Conservation (phyloP, 1,284 basidiomycete species). For the Heterobasidion occidentale region DNA sequence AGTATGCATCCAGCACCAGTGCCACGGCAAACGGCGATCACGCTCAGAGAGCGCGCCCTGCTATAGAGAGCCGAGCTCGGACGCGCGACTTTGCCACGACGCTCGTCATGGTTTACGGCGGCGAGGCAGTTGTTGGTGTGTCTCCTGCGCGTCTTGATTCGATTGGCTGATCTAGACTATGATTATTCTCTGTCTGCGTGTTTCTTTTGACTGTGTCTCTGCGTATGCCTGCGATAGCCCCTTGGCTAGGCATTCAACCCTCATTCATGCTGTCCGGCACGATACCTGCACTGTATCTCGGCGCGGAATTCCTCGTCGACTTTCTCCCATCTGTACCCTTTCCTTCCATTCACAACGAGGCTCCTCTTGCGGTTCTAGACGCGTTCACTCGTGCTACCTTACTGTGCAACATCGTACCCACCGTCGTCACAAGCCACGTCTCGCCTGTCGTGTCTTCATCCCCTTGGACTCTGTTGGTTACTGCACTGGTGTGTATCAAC, state of each 20-base stretch:
- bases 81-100: conserved; percentile 48
- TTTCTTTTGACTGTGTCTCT: background rate
- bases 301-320: conserved; percentile 52
- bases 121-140: conserved; percentile 58
- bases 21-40: conserved; percentile 1
- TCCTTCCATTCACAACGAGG: conserved; percentile 43
- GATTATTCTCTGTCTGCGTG: conserved; percentile 1
- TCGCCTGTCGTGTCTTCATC: conserved; percentile 44
- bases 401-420: conserved; percentile 65
- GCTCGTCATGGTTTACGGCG: conserved; percentile 64
- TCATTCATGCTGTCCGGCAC: conserved; percentile 66
- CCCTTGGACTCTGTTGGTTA: conserved; percentile 63
- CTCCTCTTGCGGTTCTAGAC: conserved; percentile 59
- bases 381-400: conserved; percentile 63
- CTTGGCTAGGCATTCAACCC: conserved; percentile 52
- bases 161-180: conserved; percentile 1
- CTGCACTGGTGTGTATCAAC: conserved; percentile 47
- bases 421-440: conserved; percentile 44
- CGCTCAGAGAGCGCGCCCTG: conserved; percentile 8
- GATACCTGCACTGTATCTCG: conserved; percentile 46
- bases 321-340: conserved; percentile 45
- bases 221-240: conserved; percentile 30
- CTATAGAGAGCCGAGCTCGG: conserved; percentile 22
- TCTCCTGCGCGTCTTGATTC: background rate
- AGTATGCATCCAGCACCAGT: conserved; percentile 25